Evolutionary conservation across 1,284 basidiomycete species (phyloP).

Genomic region (Leccinum subrobustum): DNA sequence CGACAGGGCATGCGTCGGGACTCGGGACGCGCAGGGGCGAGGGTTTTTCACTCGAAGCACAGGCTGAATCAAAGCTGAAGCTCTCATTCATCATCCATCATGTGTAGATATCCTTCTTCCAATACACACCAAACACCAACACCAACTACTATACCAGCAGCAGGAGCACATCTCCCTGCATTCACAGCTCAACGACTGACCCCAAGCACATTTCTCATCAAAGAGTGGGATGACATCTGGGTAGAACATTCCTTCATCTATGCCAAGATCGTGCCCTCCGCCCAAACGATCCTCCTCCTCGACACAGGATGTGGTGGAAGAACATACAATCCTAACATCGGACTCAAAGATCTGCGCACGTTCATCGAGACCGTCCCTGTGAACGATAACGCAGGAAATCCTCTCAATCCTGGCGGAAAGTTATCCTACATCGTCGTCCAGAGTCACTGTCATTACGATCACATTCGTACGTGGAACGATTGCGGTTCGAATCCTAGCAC

Average conservation of each 20-base stretch:
- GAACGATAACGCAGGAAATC: conserved; percentile 40
- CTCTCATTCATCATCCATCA: background rate
- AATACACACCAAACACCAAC: background rate
- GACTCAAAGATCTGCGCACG: conserved; percentile 44
- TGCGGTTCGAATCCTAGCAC: background rate
- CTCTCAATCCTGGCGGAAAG: conserved; percentile 43
- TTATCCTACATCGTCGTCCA: conserved; percentile 48
- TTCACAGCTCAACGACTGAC: conserved; percentile 49
- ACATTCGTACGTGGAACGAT: conserved; percentile 43
- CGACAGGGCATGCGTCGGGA: too few relatives aligned
- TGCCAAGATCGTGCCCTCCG: conserved; percentile 41
- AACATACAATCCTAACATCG: conserved; percentile 39
- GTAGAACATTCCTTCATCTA: conserved; percentile 55
- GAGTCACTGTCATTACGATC: conserved; percentile 58
- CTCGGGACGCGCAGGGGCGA: too few relatives aligned
- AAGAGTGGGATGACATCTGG: conserved; percentile 51
- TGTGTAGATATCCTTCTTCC: conserved; percentile 8
- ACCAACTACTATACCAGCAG: background rate
- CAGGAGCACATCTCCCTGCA: conserved; percentile 21
- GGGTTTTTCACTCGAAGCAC: background rate
- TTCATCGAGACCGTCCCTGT: conserved; percentile 49
- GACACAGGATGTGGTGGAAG: conserved; percentile 56
- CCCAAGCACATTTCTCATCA: conserved; percentile 47
- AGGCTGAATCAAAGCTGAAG: background rate
- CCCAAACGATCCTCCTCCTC: conserved; percentile 45